phyloP scores from a whole-genome alignment of 2,329 filamentous ascomycete species.

The Cladosporium sp. region DNA sequence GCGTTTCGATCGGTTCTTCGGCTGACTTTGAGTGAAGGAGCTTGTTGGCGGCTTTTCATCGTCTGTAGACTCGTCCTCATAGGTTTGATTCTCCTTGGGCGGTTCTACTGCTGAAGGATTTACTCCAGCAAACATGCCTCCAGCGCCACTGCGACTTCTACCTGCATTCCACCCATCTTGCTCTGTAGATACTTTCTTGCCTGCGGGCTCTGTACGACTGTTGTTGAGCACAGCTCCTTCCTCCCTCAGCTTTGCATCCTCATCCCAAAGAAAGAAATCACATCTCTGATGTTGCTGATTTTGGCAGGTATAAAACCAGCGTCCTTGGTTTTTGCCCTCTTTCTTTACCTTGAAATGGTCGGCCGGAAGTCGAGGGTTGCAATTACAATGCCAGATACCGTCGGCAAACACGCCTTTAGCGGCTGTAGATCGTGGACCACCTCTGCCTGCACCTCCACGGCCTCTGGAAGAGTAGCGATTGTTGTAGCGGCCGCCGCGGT shows the following conservation, averaged over 20 bases:
- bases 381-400: constrained; percentile 52
- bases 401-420: constrained; percentile 29
- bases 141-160: constrained; percentile 14
- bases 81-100: background rate
- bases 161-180: constrained; percentile 28
- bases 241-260: constrained; percentile 49
- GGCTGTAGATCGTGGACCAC: constrained; percentile 6
- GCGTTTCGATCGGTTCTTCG: constrained; percentile 28
- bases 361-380: constrained; percentile 50
- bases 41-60: constrained; percentile 2
- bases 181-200: constrained; percentile 5
- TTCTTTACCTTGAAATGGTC: constrained; percentile 56
- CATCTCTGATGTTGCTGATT: constrained; percentile 47
- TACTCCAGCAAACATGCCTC: constrained; percentile 13
- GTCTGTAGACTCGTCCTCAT: constrained; percentile 17
- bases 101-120: background rate
- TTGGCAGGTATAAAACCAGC: constrained; percentile 54
- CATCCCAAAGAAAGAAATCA: constrained; percentile 56
- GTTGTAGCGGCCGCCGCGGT: constrained; percentile 7
- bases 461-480: constrained; percentile 1
- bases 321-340: constrained; percentile 51
- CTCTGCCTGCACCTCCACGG: constrained; percentile 3
- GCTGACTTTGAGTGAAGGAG: constrained; percentile 17
- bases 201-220: constrained; percentile 41
- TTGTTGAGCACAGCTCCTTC: constrained; percentile 45